Evolutionary conservation across 2,329 filamentous ascomycete species (phyloP).

Genomic region (Zasmidium citrigriseum): DNA sequence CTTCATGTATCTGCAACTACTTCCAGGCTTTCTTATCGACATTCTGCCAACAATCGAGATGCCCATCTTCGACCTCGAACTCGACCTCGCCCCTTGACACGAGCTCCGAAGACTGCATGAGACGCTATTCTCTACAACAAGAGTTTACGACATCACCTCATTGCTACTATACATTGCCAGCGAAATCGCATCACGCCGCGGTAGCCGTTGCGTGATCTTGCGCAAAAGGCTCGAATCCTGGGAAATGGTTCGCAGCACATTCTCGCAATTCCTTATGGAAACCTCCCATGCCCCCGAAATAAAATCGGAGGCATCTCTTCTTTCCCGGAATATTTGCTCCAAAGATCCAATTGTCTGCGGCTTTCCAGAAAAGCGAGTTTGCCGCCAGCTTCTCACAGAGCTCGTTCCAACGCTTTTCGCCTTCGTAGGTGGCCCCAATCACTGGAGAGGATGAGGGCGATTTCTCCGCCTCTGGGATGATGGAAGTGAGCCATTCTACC

Average conservation of each 20-base stretch:
- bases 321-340: constrained; percentile 33
- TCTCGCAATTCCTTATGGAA: constrained; percentile 23
- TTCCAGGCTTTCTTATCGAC: too few species aligned
- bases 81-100: too few species aligned
- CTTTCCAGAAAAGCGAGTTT: constrained; percentile 30
- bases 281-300: constrained; percentile 28
- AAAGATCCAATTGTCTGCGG: constrained; percentile 35
- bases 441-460: constrained; percentile 12
- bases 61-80: too few species aligned
- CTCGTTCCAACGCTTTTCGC: constrained; percentile 29
- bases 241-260: constrained; percentile 17
- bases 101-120: too few species aligned
- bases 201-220: not conserved
- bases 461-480: constrained; percentile 25
- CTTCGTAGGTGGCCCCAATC: constrained; percentile 32
- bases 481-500: constrained; percentile 32
- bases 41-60: too few species aligned
- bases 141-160: not conserved
- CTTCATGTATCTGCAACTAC: too few species aligned
- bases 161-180: not conserved
- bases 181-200: not conserved
- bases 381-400: constrained; percentile 28
- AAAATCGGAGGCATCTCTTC: constrained; percentile 25
- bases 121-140: too few species aligned
- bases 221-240: constrained; percentile 25